Base-by-base conservation (phyloP, 345 rosid genomes). In the Camelina hispida region DNA sequence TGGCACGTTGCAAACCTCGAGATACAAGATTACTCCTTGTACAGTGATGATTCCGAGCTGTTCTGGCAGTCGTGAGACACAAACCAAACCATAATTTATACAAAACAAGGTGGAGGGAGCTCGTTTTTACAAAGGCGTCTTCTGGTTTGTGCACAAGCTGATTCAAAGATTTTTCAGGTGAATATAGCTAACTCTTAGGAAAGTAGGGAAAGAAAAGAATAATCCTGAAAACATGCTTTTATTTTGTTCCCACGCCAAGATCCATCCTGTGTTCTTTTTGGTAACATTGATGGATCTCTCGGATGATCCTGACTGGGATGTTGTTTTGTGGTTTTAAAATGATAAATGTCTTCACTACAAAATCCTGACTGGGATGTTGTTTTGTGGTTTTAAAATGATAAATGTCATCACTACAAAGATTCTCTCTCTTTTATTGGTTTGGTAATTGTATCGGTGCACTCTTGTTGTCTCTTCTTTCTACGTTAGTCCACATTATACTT, bases 1-100 rank as follows among this genome's bases (percentile, higher is more conserved):
- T 84, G 83, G 81, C 98, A 91, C 57, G 87, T 93, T 46, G 98
- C 96, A 11, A 93, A 89, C 72, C 96, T 85, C 61, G 98, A 93
- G 83, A 91, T 91, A 68, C 97, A 93, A 83, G 98, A 93, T 74
- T 87, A 82, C 71, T 87, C 96, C 2, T 77, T 93, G 84, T 93
- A 93, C 54, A 93, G 91, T 83, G 85, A 78, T 35, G 92, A 91
- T 71, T 85, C 88, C 0, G 93, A 82, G 44, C 81, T 84, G 35
- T 93, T 93, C 73, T 91, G 96, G 98, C 98, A 87, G 77, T 83
- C 91, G 10, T 79, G 60, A 69, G 75, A 62, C 75, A 60, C 57
- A 15, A 52, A 46, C 47, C 62, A 63, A 70, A 63, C 67, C 53
- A 69, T 62, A 53, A 32, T 10, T 75, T 25, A 44, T 13, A 35